These are phyloP conservation scores for Teratosphaeria gauchensis DNA, from an alignment of 2,329 filamentous ascomycete species.

Conservation along the genomic window DNA sequence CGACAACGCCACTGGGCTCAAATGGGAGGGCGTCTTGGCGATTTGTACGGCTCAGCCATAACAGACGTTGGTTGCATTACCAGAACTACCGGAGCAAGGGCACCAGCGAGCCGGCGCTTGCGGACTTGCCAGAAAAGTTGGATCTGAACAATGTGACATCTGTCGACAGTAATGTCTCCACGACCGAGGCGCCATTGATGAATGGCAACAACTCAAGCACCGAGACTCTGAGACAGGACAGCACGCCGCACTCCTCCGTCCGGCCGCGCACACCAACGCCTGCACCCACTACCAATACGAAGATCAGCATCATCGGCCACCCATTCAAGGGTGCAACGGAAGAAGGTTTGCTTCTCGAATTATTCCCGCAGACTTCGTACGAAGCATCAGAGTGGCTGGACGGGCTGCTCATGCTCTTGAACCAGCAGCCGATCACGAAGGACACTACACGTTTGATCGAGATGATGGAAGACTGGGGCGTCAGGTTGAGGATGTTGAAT, in stretches of 20 bases:
- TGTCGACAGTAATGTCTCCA: slow-evolving; percentile 85
- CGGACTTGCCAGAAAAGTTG: slow-evolving; percentile 68
- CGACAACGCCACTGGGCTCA: slow-evolving; percentile 35
- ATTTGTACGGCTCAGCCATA: slow-evolving; percentile 82
- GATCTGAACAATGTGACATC: slow-evolving; percentile 83
- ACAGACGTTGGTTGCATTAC: slow-evolving; percentile 82
- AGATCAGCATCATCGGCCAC: slow-evolving; percentile 77
- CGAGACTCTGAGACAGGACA: slow-evolving; percentile 13
- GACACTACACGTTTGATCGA: slow-evolving; percentile 86
- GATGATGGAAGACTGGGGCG: slow-evolving; percentile 77
- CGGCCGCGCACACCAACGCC: not conserved
- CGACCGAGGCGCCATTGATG: slow-evolving; percentile 43
- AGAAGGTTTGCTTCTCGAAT: slow-evolving; percentile 69
- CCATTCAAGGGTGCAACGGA: slow-evolving; percentile 3
- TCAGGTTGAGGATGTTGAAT: slow-evolving; percentile 88
- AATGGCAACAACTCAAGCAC: slow-evolving; percentile 29
- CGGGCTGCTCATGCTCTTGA: slow-evolving; percentile 85
- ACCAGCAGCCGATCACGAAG: slow-evolving; percentile 91
- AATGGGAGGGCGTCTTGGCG: slow-evolving; percentile 46
- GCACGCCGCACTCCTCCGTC: not conserved
- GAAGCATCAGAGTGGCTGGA: slow-evolving; percentile 95
- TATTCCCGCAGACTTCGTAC: slow-evolving; percentile 70
- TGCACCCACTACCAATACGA: slow-evolving; percentile 49
- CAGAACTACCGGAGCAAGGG: slow-evolving; percentile 58
- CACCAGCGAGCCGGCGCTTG: slow-evolving; percentile 58